Evolutionary conservation across 495 filamentous ascomycete genomes (phyloP).

Genomic region (Trichocladium antarcticum): DNA sequence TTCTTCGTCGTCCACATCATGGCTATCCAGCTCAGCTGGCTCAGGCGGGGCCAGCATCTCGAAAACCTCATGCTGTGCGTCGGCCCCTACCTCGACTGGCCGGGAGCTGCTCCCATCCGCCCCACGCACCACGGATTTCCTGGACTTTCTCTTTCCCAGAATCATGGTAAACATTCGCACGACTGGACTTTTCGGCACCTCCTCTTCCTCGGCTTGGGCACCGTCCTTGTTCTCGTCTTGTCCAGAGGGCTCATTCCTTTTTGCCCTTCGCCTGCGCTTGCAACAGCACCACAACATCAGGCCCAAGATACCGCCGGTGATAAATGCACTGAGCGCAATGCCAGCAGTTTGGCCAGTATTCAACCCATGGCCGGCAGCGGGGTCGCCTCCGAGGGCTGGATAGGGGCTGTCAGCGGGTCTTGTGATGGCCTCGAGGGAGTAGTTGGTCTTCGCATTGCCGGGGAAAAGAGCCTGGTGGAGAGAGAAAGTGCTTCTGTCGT

Average conservation of each 20-base stretch:
- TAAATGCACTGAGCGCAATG: conserved; percentile 35
- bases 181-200: conserved; percentile 21
- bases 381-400: conserved; percentile 20
- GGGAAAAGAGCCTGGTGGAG: conserved; percentile 47
- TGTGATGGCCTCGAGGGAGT: conserved; percentile 40
- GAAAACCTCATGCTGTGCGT: conserved; percentile 38
- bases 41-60: conserved; percentile 38
- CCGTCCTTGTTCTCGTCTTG: conserved; percentile 22
- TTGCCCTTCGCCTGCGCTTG: conserved; percentile 23
- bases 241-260: conserved; percentile 4
- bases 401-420: conserved; percentile 37
- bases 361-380: conserved; percentile 31
- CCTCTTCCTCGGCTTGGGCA: conserved; percentile 13
- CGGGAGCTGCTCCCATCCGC: conserved; percentile 15
- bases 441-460: conserved; percentile 32
- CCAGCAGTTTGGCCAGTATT: conserved; percentile 29
- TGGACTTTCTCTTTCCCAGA: conserved; percentile 22
- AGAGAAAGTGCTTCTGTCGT: conserved; percentile 50
- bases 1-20: conserved; percentile 26
- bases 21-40: conserved; percentile 41
- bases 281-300: conserved; percentile 26
- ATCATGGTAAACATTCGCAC: conserved; percentile 28
- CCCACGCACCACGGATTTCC: conserved; percentile 12
- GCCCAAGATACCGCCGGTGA: conserved; percentile 33
- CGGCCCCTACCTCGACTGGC: conserved; percentile 37